Evolutionary conservation across 1,284 basidiomycete genomes (phyloP).

Genomic region (Uromyces viciae-fabae): DNA sequence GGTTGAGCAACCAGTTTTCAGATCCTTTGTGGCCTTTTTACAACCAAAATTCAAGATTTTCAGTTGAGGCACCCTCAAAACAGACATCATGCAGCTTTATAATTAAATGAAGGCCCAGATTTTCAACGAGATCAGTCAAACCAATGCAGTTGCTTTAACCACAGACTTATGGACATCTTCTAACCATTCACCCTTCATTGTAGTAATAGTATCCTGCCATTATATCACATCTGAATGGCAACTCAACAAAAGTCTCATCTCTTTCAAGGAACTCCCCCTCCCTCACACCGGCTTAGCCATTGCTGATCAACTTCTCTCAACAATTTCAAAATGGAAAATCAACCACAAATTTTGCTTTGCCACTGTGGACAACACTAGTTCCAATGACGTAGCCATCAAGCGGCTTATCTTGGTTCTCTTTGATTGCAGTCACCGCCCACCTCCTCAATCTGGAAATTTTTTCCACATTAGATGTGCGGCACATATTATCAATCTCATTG

Average conservation of each 20-base stretch:
- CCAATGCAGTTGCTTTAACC: not conserved
- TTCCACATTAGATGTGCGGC: not conserved
- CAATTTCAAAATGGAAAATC: not conserved
- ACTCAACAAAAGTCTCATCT: not conserved
- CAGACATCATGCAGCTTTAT: not conserved
- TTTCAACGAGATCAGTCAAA: not conserved
- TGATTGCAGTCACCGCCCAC: not conserved
- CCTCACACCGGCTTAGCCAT: not conserved
- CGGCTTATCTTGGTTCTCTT: not conserved
- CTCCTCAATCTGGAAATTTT: not conserved
- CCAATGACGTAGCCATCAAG: not conserved
- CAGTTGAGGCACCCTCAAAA: not conserved
- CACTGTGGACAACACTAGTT: not conserved
- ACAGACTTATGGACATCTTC: not conserved
- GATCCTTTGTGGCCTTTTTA: not conserved
- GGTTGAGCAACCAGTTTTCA: not conserved
- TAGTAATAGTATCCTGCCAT: not conserved
- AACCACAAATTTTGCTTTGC: not conserved
- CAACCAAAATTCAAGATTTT: not conserved
- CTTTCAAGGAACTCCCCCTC: not conserved
- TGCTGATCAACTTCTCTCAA: not conserved
- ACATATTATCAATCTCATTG: not conserved
- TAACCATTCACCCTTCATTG: not conserved
- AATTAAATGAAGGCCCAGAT: not conserved
- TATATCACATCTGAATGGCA: not conserved